Percentiles rank a stretch among this genome's conserved stretches.
These are phyloP conservation scores for Backusella psychrophila DNA, from an alignment of 192 early-diverging fungal species.

Conservation along the genomic window DNA sequence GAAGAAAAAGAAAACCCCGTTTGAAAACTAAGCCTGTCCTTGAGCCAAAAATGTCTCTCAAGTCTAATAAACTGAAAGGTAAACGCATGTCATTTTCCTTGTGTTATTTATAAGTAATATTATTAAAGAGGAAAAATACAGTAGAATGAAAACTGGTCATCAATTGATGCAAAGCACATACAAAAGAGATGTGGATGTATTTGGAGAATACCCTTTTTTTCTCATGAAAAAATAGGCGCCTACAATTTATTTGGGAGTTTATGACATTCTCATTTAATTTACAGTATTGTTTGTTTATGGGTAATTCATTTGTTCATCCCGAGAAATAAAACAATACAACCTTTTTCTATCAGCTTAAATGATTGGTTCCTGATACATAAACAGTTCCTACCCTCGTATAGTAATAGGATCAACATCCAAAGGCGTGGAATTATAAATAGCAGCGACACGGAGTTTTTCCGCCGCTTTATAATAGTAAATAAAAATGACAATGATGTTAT, in stretches of 20 bases:
- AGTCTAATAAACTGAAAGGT: background rate
- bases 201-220: background rate
- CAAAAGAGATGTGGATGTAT: background rate
- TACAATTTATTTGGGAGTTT: background rate
- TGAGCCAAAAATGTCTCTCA: background rate
- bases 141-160: background rate
- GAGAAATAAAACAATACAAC: background rate
- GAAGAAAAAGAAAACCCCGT: background rate
- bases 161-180: background rate
- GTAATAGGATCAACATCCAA: too few relatives aligned
- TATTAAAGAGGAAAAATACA: background rate
- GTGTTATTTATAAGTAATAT: background rate
- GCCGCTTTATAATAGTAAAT: background rate
- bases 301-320: background rate
- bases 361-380: background rate
- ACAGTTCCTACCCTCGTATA: background rate
- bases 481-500: background rate
- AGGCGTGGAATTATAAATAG: background rate
- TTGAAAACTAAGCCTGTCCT: background rate
- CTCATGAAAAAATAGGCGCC: background rate
- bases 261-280: background rate
- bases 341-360: background rate
- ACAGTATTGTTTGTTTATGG: background rate
- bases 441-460: background rate
- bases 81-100: background rate